Evolutionary conservation across 352 stramenopile species (phyloP), one percentile per base, ranked within the genome.

Genomic region (Pythium volutum): DNA sequence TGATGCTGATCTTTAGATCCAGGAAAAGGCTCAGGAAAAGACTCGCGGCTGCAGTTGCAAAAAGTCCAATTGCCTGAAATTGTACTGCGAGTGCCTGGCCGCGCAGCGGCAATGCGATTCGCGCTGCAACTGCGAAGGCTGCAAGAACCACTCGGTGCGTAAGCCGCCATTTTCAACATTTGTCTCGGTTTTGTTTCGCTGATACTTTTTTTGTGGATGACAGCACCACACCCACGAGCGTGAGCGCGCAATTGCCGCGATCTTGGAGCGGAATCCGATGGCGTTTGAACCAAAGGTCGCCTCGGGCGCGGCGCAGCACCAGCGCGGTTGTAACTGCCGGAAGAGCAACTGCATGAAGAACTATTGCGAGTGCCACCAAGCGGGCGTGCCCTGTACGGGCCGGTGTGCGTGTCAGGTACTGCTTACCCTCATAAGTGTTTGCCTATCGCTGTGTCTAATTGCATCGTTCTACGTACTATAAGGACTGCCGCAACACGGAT

Each of bases 281-380:
- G 96, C 96, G 3, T 99, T 99, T 75, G 81, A 97, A 57, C 91
- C 93, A 8, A 98, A 99, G 66, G 95, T 98, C 26, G 79, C 75
- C 53, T 87, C 55, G 66, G 86, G 70, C n/a, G 78, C 83, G 9
- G 84, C 67, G 25, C 81, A 89, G 34, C 95, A 98, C 66, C 87
- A 97, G 48, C 76, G 90, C 41, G 96, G 96, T 34, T 99, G 96
- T 73, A 98, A 98, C 69, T 99, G 96, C 72, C 81, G 95, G 0
- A 98, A 98, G 69, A 97, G 83, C 51, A 89, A 84, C 25, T 99
- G 96, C 64, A 91, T 98, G 66, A 99, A 99, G 77, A 98, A 98
- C 51, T 99, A 99, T 64, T 99, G 96, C 70, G 96, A 99, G 67
- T 99, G 96, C 54, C 97, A 96, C 69, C 91, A 98, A 68, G 92